phyloP scores from a whole-genome alignment of 805 yeast genomes.

The Schizosaccharomyces japonicus region DNA sequence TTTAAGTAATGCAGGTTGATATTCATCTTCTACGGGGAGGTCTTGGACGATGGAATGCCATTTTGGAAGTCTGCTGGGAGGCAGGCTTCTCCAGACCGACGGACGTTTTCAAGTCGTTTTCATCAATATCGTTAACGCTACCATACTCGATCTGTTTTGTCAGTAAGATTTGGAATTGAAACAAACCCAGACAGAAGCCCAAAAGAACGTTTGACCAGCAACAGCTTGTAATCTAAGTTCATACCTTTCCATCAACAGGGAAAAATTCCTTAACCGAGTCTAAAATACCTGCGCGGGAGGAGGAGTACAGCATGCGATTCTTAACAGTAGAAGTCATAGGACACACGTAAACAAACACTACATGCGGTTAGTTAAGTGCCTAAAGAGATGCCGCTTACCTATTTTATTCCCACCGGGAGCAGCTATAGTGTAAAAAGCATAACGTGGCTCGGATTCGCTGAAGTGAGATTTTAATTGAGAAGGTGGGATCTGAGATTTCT shows the following conservation, averaged over 20 bases:
- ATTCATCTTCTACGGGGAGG: conserved; percentile 10
- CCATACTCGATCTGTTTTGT: conserved; percentile 13
- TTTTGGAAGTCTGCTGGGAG: conserved; percentile 5
- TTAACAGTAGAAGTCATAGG: conserved; percentile 77
- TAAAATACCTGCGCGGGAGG: conserved; percentile 27
- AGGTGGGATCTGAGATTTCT: neutral
- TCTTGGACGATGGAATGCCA: conserved; percentile 10
- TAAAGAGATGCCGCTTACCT: neutral
- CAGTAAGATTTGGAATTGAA: no score
- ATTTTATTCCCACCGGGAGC: neutral
- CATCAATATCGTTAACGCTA: conserved; percentile 12
- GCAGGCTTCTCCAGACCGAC: neutral
- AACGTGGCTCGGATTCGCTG: neutral
- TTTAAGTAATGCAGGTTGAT: neutral
- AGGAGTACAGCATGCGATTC: conserved; percentile 81
- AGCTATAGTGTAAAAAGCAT: neutral
- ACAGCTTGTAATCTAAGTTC: no score
- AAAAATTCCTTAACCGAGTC: conserved; percentile 11
- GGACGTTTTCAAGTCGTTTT: neutral
- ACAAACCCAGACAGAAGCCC: no score
- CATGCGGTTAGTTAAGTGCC: neutral
- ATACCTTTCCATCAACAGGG: conserved; percentile 10
- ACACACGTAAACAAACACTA: conserved; percentile 53
- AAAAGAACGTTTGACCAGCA: no score
- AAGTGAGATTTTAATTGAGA: neutral